A percentile compares a stretch with the other conserved stretches of the same genome.
phyloP scores from a whole-genome alignment of 148 eudicot species.

The Nyssa sinensis region DNA sequence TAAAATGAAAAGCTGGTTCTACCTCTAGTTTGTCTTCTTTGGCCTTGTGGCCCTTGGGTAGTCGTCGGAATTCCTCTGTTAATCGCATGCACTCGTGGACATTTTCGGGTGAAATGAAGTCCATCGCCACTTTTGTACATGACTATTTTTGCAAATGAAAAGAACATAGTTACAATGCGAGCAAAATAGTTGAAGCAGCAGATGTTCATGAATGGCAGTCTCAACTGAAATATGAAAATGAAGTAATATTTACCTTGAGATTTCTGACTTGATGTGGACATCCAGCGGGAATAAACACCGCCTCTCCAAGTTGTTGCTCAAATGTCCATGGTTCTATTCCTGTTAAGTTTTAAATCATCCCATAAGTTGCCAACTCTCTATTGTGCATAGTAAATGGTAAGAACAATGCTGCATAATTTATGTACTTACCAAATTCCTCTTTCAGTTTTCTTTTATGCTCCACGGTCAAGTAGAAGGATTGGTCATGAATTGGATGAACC shows the following conservation, averaged over 20 bases:
- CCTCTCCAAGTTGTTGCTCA: conserved; percentile 85
- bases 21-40: conserved; percentile 97
- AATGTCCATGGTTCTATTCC: conserved; percentile 93
- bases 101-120: conserved; percentile 92
- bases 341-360: conserved; percentile 3
- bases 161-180: no score
- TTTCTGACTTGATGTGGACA: conserved; percentile 97
- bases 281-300: conserved; percentile 96
- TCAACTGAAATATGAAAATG: not conserved
- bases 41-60: conserved; percentile 70
- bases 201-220: not conserved
- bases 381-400: not conserved
- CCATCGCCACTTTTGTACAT: conserved; percentile 88
- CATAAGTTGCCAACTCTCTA: not conserved
- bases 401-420: not conserved
- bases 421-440: conserved; percentile 68
- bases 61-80: conserved; percentile 72
- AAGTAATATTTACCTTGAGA: conserved; percentile 56
- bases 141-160: no score
- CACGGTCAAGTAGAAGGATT: conserved; percentile 67
- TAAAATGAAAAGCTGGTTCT: no score
- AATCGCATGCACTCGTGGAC: conserved; percentile 65
- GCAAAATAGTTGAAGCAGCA: no score
- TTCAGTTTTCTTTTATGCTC: conserved; percentile 76
- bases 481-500: conserved; percentile 90